These are phyloP conservation scores for Neoboletus brunneissimus DNA, from an alignment of 768 basidiomycete species.

Conservation along the genomic window DNA sequence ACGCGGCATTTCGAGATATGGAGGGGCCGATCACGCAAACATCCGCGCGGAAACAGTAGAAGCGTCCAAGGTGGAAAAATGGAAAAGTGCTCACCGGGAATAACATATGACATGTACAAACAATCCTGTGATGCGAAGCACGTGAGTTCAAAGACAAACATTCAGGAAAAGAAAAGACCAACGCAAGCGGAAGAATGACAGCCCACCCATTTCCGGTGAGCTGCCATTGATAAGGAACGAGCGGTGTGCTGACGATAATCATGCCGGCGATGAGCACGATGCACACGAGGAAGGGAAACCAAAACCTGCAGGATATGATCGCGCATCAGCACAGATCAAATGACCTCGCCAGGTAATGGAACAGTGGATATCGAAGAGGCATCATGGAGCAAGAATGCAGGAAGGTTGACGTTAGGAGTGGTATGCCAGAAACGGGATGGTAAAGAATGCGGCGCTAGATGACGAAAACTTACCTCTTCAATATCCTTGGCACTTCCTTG, in stretches of 20 bases:
- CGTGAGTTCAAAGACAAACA: background rate
- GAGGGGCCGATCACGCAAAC: background rate
- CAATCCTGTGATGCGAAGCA: conserved; percentile 43
- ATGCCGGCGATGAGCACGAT: conserved; percentile 54
- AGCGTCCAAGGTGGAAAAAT: conserved; percentile 1
- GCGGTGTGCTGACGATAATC: conserved; percentile 49
- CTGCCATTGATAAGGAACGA: conserved; percentile 67
- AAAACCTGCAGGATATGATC: conserved; percentile 25
- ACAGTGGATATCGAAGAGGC: background rate
- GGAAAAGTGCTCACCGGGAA: conserved; percentile 61
- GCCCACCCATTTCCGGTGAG: conserved; percentile 63
- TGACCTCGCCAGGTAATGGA: conserved; percentile 4
- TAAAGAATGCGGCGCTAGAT: background rate
- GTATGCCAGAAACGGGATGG: background rate
- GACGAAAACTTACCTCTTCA: conserved; percentile 39
- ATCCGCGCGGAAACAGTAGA: background rate
- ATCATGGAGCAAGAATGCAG: background rate
- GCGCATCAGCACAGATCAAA: conserved; percentile 15
- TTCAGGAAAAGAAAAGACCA: conserved; percentile 27
- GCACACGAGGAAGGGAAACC: conserved; percentile 46
- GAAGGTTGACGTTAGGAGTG: background rate
- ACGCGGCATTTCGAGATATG: conserved; percentile 14
- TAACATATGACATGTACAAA: conserved; percentile 62
- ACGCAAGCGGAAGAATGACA: conserved; percentile 75
- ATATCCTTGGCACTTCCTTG: conserved; percentile 81